phyloP scores from a whole-genome alignment of 352 stramenopile genomes.

The Phytophthora boehmeriae region DNA sequence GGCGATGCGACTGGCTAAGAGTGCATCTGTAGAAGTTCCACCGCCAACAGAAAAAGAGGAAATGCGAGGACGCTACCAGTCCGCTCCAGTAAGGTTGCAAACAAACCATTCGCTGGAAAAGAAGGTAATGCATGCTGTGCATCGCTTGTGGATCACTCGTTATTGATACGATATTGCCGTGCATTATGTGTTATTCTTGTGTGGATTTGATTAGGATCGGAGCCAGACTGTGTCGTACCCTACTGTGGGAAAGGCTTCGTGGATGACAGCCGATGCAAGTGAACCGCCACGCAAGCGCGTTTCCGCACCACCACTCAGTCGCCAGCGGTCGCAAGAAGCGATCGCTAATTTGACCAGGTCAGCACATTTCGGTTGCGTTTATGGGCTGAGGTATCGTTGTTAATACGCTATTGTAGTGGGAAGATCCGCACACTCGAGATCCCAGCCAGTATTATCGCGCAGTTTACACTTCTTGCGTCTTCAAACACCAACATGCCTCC shows the following conservation, averaged over 20 bases:
- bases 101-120: conserved; percentile 15
- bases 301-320: conserved; percentile 40
- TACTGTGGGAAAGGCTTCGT: conserved; percentile 62
- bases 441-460: conserved; percentile 64
- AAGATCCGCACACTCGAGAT: conserved; percentile 75
- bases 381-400: background rate
- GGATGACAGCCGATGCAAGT: conserved; percentile 47
- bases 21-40: conserved; percentile 22
- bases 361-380: background rate
- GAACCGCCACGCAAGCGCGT: conserved; percentile 15
- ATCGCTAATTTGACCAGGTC: conserved; percentile 69
- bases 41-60: conserved; percentile 21
- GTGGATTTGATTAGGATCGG: conserved; percentile 23
- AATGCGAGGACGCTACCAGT: background rate
- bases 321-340: conserved; percentile 62
- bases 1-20: conserved; percentile 53
- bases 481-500: conserved; percentile 75
- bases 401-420: conserved; percentile 39
- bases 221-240: conserved; percentile 55
- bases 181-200: conserved; percentile 1
- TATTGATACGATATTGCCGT: no score
- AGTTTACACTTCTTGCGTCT: conserved; percentile 83
- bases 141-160: background rate
- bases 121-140: conserved; percentile 22
- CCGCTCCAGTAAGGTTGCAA: background rate